phyloP scores from a whole-genome alignment of 192 early-diverging fungal genomes.

The Linnemannia elongata region DNA sequence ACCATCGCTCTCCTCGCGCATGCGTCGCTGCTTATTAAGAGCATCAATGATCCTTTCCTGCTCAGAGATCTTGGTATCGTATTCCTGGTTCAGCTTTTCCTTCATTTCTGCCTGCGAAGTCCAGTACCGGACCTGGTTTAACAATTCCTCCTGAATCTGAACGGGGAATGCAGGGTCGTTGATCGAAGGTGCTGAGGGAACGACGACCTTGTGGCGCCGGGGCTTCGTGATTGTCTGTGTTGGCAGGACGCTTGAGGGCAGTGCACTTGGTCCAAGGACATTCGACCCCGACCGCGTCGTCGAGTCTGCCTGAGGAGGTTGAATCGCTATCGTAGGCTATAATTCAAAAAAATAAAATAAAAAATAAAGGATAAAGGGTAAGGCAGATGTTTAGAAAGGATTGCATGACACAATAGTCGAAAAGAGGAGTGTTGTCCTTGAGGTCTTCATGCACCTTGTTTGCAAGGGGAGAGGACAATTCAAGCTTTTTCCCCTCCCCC shows the following conservation, averaged over 20 bases:
- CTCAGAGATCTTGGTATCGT: slow-evolving; percentile 67
- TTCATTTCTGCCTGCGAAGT: slow-evolving; percentile 57
- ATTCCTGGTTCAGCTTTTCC: slow-evolving; percentile 57
- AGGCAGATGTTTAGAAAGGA: too few relatives aligned
- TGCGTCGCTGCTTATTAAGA: slow-evolving; percentile 64
- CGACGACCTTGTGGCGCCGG: slow-evolving; percentile 52
- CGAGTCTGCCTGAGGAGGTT: slow-evolving; percentile 23
- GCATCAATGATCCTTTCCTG: slow-evolving; percentile 65
- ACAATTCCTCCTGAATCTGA: slow-evolving; percentile 51
- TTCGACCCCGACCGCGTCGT: slow-evolving; percentile 3
- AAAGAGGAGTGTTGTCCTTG: not conserved
- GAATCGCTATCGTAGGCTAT: slow-evolving; percentile 39
- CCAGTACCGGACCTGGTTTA: slow-evolving; percentile 57
- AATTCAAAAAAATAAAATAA: not conserved
- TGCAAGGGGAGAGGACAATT: not conserved
- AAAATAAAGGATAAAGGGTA: not conserved
- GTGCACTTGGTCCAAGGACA: slow-evolving; percentile 45
- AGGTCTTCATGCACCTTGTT: not conserved
- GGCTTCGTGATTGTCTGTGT: slow-evolving; percentile 50
- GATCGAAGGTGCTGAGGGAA: slow-evolving; percentile 29
- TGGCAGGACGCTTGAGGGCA: slow-evolving; percentile 44
- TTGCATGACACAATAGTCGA: not conserved
- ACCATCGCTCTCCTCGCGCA: slow-evolving; percentile 72
- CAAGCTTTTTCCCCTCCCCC: too few relatives aligned
- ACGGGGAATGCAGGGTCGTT: slow-evolving; percentile 52